Conservation (phyloP, 352 stramenopile genomes). For the Pythium inflatum region DNA sequence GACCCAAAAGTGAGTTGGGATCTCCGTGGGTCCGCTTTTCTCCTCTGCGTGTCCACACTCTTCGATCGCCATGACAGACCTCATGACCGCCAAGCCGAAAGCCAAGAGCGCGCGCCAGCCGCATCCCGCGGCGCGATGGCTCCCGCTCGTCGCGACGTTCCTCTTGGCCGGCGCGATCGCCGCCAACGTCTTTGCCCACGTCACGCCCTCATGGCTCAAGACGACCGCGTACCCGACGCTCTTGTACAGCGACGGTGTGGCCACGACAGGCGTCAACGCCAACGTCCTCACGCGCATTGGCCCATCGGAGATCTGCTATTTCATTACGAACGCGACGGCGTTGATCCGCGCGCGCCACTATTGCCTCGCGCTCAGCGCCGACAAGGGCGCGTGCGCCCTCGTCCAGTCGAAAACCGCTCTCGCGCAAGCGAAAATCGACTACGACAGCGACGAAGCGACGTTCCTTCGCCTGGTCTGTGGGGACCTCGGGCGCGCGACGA, state of each 20-base stretch:
- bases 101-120: background rate
- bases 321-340: constrained; percentile 3
- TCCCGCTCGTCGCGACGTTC: constrained; percentile 10
- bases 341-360: background rate
- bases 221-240: constrained; percentile 14
- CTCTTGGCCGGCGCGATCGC: constrained; percentile 2
- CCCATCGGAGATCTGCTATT: constrained; percentile 12
- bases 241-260: constrained; percentile 1
- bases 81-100: constrained; percentile 13
- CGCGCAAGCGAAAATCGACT: background rate
- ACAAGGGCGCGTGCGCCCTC: background rate
- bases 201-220: constrained; percentile 18
- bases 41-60: no score
- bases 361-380: background rate
- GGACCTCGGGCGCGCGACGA: background rate
- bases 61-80: no score
- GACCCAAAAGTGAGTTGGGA: background rate
- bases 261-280: constrained; percentile 9
- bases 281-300: constrained; percentile 4
- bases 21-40: background rate
- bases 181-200: constrained; percentile 2
- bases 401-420: background rate
- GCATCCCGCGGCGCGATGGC: constrained; percentile 4
- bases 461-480: constrained; percentile 13
- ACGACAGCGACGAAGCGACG: background rate